Percentiles rank a stretch among this genome's conserved stretches.
Conservation (phyloP, 371 early-diverging fungal genomes). For the Circinella minor region DNA sequence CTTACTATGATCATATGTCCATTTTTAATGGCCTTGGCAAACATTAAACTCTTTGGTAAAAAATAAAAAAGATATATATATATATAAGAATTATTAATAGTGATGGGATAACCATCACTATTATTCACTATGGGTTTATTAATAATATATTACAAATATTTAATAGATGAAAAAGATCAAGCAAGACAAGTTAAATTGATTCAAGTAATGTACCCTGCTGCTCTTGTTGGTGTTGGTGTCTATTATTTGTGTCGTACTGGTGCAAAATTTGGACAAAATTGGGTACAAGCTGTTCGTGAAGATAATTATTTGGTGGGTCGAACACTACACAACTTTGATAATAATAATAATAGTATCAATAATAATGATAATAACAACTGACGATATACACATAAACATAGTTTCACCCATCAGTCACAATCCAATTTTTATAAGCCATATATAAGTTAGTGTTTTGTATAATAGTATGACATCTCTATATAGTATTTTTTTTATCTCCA, state of each 20-base stretch:
- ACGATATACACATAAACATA: neutral
- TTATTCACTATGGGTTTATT: no score
- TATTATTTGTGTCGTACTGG: constrained; percentile 36
- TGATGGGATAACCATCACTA: no score
- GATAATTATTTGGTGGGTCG: constrained; percentile 69
- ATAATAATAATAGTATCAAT: constrained; percentile 7
- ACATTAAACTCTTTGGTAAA: neutral
- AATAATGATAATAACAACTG: no score
- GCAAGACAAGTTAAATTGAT: constrained; percentile 30
- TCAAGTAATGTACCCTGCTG: constrained; percentile 43
- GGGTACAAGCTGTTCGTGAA: constrained; percentile 63
- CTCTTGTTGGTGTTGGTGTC: constrained; percentile 28
- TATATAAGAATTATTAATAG: no score
- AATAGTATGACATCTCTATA: neutral
- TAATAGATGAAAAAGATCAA: constrained; percentile 21
- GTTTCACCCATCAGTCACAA: no score
- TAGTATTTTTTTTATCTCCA: neutral
- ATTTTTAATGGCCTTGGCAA: neutral
- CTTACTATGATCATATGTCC: neutral
- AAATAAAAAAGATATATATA: neutral
- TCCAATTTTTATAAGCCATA: no score
- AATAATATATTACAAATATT: neutral
- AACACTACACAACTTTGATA: constrained; percentile 65
- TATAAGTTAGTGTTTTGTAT: neutral
- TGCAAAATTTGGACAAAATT: constrained; percentile 36